Evolutionary conservation across 495 filamentous ascomycete genomes (phyloP).

Genomic region (Cenococcum geophilum): DNA sequence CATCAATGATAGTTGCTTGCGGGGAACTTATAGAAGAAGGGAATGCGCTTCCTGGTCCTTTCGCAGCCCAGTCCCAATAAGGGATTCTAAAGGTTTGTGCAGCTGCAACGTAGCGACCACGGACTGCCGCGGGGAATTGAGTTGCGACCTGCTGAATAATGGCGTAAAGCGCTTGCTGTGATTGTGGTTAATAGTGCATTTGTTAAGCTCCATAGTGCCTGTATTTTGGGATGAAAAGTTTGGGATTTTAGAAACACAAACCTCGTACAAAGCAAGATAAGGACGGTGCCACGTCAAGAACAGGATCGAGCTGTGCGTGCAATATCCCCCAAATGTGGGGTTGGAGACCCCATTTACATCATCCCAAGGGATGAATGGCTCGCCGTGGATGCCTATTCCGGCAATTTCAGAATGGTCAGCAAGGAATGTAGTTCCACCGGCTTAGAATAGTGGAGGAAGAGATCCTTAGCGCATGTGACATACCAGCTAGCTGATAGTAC

Average conservation of each 20-base stretch:
- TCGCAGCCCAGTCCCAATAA: constrained; percentile 24
- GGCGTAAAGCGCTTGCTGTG: constrained; percentile 19
- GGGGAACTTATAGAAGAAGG: constrained; percentile 10
- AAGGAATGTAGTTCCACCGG: background rate
- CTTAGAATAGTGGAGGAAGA: background rate
- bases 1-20: constrained; percentile 7
- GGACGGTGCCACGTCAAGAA: constrained; percentile 24
- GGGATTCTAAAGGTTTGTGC: constrained; percentile 17
- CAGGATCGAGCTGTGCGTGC: constrained; percentile 13
- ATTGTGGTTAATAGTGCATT: background rate
- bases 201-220: background rate
- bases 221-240: background rate
- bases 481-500: constrained; percentile 58
- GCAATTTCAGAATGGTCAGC: background rate
- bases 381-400: constrained; percentile 16
- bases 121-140: constrained; percentile 7
- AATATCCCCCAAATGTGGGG: constrained; percentile 12
- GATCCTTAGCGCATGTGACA: constrained; percentile 24
- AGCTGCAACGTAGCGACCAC: constrained; percentile 12
- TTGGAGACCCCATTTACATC: constrained; percentile 6
- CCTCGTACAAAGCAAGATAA: constrained; percentile 14
- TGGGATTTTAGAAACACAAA: too few species aligned
- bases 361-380: constrained; percentile 16
- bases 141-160: constrained; percentile 9
- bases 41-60: constrained; percentile 5